Conservation (phyloP, 495 filamentous ascomycete species). For the Penicillium egyptiacum region DNA sequence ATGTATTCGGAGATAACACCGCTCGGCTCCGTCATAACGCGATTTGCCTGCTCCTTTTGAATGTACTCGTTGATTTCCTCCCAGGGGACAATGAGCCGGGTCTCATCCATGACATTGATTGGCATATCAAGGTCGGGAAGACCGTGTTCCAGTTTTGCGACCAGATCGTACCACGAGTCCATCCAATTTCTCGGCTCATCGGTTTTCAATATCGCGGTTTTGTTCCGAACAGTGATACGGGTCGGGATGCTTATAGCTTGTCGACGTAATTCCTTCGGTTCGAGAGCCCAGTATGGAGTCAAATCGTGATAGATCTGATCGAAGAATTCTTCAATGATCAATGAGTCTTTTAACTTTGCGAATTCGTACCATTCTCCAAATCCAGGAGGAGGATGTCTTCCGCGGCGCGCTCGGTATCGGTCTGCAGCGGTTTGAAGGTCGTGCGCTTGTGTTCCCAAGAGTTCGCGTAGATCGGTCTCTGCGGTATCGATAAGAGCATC, state of each 20-base stretch:
- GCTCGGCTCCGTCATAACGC: neutral
- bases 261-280: slow-evolving; percentile 44
- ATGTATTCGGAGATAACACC: slow-evolving; percentile 36
- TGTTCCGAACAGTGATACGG: slow-evolving; percentile 20
- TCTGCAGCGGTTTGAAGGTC: slow-evolving; percentile 11
- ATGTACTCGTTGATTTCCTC: slow-evolving; percentile 58
- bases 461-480: neutral
- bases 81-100: slow-evolving; percentile 66
- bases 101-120: slow-evolving; percentile 67
- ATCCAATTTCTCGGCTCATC: slow-evolving; percentile 9
- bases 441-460: slow-evolving; percentile 6
- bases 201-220: slow-evolving; percentile 2
- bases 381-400: slow-evolving; percentile 54
- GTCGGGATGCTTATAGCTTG: slow-evolving; percentile 6
- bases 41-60: slow-evolving; percentile 42
- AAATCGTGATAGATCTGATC: slow-evolving; percentile 56
- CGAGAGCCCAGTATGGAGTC: slow-evolving; percentile 60
- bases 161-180: slow-evolving; percentile 45
- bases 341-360: slow-evolving; percentile 47
- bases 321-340: slow-evolving; percentile 63
- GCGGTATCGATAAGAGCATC: slow-evolving; percentile 13
- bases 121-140: slow-evolving; percentile 70
- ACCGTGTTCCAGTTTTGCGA: slow-evolving; percentile 53
- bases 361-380: slow-evolving; percentile 70
- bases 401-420: slow-evolving; percentile 14